Conservation (phyloP, 257 asterid species). For the Coffea canephora region DNA sequence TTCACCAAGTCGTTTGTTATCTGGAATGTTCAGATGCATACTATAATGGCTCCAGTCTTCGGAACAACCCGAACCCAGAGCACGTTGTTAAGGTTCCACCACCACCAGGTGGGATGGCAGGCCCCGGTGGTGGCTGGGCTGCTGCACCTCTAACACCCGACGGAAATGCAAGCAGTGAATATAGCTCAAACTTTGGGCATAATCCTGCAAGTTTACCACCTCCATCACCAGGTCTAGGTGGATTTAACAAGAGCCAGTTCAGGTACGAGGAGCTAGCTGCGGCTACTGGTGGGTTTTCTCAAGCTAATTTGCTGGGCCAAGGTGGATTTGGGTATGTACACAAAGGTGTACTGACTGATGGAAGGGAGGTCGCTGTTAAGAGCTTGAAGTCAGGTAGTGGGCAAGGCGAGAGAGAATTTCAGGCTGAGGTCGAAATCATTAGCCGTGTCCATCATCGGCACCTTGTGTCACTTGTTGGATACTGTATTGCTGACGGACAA, state of each 20-base stretch:
- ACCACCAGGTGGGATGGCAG: conserved; percentile 30
- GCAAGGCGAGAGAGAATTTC: conserved; percentile 92
- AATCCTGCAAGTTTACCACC: conserved; percentile 27
- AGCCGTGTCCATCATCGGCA: conserved; percentile 97
- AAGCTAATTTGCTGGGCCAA: conserved; percentile 67
- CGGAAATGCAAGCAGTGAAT: conserved; percentile 38
- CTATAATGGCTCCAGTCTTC: conserved; percentile 20
- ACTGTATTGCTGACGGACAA: conserved; percentile 62
- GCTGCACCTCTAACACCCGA: conserved; percentile 19
- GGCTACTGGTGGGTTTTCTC: conserved; percentile 68
- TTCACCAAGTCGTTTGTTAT: background rate
- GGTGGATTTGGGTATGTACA: conserved; percentile 93
- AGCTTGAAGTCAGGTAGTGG: conserved; percentile 88
- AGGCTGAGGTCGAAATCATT: conserved; percentile 94
- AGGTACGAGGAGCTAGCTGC: conserved; percentile 59
- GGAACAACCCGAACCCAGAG: conserved; percentile 28
- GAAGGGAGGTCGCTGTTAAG: conserved; percentile 74
- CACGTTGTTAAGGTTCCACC: conserved; percentile 30
- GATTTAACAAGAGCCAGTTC: conserved; percentile 49
- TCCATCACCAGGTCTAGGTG: conserved; percentile 43
- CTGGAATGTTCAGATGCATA: conserved; percentile 21
- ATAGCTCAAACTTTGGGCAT: conserved; percentile 32
- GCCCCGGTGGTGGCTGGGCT: conserved; percentile 30
- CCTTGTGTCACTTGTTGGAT: conserved; percentile 92
- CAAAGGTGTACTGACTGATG: conserved; percentile 60